Conservation (phyloP, 2,329 filamentous ascomycete genomes). For the Claviceps sp. region DNA sequence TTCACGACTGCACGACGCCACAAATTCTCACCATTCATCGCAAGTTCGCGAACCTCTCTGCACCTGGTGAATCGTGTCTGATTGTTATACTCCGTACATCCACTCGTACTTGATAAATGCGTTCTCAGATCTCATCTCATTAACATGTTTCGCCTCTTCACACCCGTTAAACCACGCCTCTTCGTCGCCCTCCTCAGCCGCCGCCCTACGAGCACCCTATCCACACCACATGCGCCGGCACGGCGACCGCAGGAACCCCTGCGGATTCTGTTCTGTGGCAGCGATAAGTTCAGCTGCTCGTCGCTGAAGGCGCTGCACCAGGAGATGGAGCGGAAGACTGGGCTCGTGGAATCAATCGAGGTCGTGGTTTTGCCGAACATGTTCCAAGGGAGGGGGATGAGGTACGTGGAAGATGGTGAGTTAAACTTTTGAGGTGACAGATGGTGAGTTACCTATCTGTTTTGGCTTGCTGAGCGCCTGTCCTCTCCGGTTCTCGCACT, state of each 20-base stretch:
- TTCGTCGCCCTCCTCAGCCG: not conserved
- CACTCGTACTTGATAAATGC: too few relatives aligned
- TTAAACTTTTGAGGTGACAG: constrained; percentile 15
- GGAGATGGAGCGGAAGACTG: constrained; percentile 39
- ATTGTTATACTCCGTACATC: too few relatives aligned
- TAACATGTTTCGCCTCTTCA: not conserved
- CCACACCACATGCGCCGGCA: not conserved
- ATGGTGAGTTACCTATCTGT: constrained; percentile 27
- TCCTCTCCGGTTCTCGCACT: too few relatives aligned
- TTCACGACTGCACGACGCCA: too few relatives aligned
- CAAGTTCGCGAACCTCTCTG: too few relatives aligned
- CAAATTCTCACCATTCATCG: too few relatives aligned
- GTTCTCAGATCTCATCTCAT: too few relatives aligned
- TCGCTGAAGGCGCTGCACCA: constrained; percentile 56
- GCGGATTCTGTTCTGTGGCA: constrained; percentile 84
- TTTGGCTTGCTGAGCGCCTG: not conserved
- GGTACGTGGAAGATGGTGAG: too few relatives aligned
- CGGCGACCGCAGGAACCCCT: constrained; percentile 41
- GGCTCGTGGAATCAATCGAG: constrained; percentile 61
- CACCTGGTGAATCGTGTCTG: too few relatives aligned
- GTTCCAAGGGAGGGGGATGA: constrained; percentile 60
- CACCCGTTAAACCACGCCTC: not conserved
- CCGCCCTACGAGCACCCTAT: not conserved
- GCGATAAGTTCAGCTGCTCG: constrained; percentile 75
- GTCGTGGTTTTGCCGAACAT: constrained; percentile 76